These are phyloP conservation scores for Quercus ilex DNA, from an alignment of 306 rosid genomes.

Conservation along the genomic window DNA sequence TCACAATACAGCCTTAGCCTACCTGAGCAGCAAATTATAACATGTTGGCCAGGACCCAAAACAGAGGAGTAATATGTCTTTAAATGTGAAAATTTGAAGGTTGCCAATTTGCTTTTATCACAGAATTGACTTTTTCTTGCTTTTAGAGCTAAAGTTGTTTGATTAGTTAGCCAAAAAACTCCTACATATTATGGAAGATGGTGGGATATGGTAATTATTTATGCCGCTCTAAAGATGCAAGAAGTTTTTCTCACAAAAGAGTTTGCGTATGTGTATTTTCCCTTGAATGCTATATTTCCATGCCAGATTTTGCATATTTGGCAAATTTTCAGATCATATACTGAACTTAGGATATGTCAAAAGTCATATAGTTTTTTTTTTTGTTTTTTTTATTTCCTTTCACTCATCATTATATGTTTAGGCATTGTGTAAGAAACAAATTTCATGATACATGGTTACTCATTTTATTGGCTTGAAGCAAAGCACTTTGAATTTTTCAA, in stretches of 20 bases:
- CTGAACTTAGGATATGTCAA: neutral
- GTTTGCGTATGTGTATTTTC: neutral
- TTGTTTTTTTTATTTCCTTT: neutral
- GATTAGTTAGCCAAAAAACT: neutral
- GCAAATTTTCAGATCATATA: neutral
- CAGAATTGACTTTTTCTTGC: neutral
- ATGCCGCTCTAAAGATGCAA: neutral
- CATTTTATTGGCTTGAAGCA: neutral
- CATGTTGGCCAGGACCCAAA: neutral
- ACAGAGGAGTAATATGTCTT: neutral
- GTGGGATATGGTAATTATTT: neutral
- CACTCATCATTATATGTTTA: neutral
- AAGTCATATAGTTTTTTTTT: neutral
- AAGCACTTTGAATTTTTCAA: constrained; percentile 1
- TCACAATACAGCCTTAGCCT: constrained; percentile 2
- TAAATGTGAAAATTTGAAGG: neutral
- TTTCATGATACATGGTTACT: neutral
- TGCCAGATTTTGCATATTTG: neutral
- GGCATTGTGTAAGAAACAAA: neutral
- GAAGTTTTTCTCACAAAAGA: neutral
- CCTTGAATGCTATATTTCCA: neutral
- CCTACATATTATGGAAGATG: neutral
- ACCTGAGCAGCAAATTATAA: neutral
- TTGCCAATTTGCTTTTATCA: neutral
- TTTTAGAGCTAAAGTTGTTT: neutral